phyloP scores from a whole-genome alignment of 441 rosid species.

The Aquilaria agallochum region DNA sequence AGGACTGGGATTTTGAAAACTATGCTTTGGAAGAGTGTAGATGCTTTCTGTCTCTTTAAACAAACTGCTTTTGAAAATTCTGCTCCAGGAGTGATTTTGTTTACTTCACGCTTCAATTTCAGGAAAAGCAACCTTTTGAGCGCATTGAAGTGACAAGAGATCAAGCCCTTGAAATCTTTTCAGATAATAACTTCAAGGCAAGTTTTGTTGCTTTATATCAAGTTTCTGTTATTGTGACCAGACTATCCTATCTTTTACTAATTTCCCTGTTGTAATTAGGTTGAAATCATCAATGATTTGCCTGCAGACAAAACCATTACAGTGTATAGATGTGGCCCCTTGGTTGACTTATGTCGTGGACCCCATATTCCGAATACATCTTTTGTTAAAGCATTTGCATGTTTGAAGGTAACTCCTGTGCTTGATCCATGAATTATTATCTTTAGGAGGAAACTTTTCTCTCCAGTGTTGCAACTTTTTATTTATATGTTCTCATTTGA shows the following conservation, averaged over 20 bases:
- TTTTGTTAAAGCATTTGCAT: conserved; percentile 89
- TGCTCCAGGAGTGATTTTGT: no score
- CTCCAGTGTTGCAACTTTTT: no score
- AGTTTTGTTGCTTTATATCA: conserved; percentile 14
- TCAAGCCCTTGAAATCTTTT: conserved; percentile 83
- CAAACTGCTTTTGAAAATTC: no score
- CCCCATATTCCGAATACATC: conserved; percentile 99
- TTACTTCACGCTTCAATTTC: conserved; percentile 13
- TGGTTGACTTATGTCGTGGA: conserved; percentile 97
- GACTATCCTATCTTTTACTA: conserved; percentile 10
- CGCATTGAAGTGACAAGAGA: conserved; percentile 94
- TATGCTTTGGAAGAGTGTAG: no score
- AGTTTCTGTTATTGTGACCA: not conserved
- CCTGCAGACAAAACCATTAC: conserved; percentile 90
- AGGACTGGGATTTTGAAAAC: no score
- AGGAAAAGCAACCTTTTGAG: conserved; percentile 96
- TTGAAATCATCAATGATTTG: conserved; percentile 85
- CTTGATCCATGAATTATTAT: conserved; percentile 8
- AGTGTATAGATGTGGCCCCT: conserved; percentile 94
- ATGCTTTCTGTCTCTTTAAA: no score
- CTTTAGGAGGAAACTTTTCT: not conserved
- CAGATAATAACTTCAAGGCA: conserved; percentile 93
- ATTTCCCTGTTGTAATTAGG: conserved; percentile 39
- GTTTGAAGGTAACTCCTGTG: conserved; percentile 65
- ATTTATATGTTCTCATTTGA: conserved; percentile 3